A percentile compares a stretch with the other conserved stretches of the same genome.
Evolutionary conservation across 1,284 basidiomycete species (phyloP).

Genomic region (Afroboletus lepidellus): DNA sequence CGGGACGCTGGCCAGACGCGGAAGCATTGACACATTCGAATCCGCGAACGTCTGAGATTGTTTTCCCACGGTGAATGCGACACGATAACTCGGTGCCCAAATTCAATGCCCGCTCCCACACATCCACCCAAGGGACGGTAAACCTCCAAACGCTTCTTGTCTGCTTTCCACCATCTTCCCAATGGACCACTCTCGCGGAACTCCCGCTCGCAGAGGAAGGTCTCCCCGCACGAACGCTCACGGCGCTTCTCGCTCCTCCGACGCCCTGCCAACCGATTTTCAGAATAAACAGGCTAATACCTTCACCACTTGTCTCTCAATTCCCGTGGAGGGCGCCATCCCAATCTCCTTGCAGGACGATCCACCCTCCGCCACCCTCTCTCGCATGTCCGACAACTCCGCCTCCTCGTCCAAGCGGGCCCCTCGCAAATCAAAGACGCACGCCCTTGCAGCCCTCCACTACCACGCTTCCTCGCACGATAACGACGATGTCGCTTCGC

Average conservation of each 20-base stretch:
- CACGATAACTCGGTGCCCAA: conserved; percentile 41
- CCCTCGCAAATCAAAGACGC: conserved; percentile 83
- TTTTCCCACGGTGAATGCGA: conserved; percentile 38
- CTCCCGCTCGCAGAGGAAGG: conserved; percentile 32
- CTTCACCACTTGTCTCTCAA: conserved; percentile 51
- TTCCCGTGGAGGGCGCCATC: conserved; percentile 50
- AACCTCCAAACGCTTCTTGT: conserved; percentile 13
- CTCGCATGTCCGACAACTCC: conserved; percentile 31
- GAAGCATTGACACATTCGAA: conserved; percentile 33
- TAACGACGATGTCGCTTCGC: conserved; percentile 44
- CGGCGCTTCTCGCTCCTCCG: conserved; percentile 23
- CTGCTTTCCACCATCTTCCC: conserved; percentile 8
- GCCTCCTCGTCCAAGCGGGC: conserved; percentile 54
- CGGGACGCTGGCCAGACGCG: conserved; percentile 31
- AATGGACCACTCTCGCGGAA: conserved; percentile 24
- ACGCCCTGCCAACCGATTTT: conserved; percentile 38
- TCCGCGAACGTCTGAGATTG: conserved; percentile 32
- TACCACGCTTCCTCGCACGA: conserved; percentile 56
- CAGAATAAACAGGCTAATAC: conserved; percentile 40
- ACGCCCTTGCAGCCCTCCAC: conserved; percentile 74
- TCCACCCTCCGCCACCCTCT: conserved; percentile 17
- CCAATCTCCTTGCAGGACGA: conserved; percentile 39
- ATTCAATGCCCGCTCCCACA: conserved; percentile 41
- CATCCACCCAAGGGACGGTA: conserved; percentile 30
- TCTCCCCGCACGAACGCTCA: conserved; percentile 30